phyloP scores from a whole-genome alignment of 1,284 basidiomycete species.

The Prillingera fragicola region DNA sequence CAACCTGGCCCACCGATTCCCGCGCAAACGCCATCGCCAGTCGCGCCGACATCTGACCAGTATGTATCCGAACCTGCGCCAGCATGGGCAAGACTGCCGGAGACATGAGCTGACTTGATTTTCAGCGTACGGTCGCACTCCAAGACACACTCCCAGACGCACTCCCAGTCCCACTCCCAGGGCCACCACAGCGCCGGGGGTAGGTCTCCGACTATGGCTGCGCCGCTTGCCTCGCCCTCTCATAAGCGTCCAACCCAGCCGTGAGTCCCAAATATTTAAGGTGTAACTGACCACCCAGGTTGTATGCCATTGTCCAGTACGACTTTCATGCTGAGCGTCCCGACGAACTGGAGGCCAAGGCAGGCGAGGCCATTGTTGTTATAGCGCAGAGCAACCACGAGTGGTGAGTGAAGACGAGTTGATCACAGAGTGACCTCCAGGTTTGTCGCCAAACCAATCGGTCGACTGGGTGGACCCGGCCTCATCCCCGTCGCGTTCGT shows the following conservation, averaged over 20 bases:
- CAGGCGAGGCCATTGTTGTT: constrained; percentile 85
- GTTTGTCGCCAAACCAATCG: constrained; percentile 80
- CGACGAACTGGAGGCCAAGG: constrained; percentile 91
- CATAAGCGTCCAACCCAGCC: constrained; percentile 24
- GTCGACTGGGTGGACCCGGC: constrained; percentile 85
- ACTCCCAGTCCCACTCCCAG: too few relatives aligned
- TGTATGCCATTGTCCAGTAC: constrained; percentile 89
- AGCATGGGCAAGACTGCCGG: too few relatives aligned
- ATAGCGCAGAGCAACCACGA: constrained; percentile 51
- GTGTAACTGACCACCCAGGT: constrained; percentile 29
- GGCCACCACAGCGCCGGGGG: too few relatives aligned
- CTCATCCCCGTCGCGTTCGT: constrained; percentile 96
- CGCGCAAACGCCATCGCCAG: background rate
- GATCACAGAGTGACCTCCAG: constrained; percentile 31
- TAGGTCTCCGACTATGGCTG: too few relatives aligned
- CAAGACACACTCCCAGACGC: too few relatives aligned
- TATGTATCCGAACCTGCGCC: too few relatives aligned
- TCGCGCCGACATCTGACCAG: background rate
- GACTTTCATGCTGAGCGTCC: constrained; percentile 91
- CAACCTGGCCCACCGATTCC: too few relatives aligned
- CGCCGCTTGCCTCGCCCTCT: too few relatives aligned
- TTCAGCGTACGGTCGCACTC: too few relatives aligned
- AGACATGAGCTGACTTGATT: too few relatives aligned
- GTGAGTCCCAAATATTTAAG: too few relatives aligned
- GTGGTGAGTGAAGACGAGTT: constrained; percentile 37